Percentiles rank a stretch among this genome's conserved stretches.
These are phyloP conservation scores for Ambispora gerdemannii DNA, from an alignment of 192 early-diverging fungal species.

Conservation along the genomic window DNA sequence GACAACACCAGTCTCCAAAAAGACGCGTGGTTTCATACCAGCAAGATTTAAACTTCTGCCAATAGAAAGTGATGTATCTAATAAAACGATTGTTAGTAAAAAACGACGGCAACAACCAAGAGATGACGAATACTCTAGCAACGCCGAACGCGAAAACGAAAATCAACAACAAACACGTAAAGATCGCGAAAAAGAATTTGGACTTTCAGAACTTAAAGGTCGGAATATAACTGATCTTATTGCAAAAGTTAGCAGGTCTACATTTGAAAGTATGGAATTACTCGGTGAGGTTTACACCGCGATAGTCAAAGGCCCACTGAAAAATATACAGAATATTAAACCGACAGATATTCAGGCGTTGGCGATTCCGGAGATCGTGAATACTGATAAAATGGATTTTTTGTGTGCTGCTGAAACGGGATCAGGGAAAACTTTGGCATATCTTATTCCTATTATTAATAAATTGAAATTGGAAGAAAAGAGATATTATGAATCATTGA, in stretches of 20 bases:
- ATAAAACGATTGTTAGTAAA: conserved; percentile 23
- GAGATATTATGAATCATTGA: too few relatives aligned
- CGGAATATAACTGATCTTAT: conserved; percentile 34
- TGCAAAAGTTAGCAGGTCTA: conserved; percentile 29
- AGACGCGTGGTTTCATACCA: conserved; percentile 55
- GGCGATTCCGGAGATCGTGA: conserved; percentile 70
- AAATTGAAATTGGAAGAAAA: conserved; percentile 67
- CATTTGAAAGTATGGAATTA: conserved; percentile 67
- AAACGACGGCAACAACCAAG: background rate
- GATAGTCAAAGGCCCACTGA: conserved; percentile 31
- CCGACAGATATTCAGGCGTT: conserved; percentile 86
- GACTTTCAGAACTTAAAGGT: conserved; percentile 25
- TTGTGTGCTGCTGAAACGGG: conserved; percentile 88
- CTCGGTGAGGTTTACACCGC: conserved; percentile 52
- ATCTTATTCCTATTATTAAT: conserved; percentile 75
- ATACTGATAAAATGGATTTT: conserved; percentile 45
- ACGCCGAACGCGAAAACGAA: too few relatives aligned
- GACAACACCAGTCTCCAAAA: conserved; percentile 20
- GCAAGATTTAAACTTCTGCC: conserved; percentile 56
- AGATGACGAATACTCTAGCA: too few relatives aligned
- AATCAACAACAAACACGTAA: too few relatives aligned
- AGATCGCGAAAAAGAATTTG: too few relatives aligned
- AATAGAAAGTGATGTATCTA: conserved; percentile 55
- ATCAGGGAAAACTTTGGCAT: conserved; percentile 89
- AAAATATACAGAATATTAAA: conserved; percentile 38